Conservation (phyloP, 371 early-diverging fungal genomes). For the Lichtheimia ornata region DNA sequence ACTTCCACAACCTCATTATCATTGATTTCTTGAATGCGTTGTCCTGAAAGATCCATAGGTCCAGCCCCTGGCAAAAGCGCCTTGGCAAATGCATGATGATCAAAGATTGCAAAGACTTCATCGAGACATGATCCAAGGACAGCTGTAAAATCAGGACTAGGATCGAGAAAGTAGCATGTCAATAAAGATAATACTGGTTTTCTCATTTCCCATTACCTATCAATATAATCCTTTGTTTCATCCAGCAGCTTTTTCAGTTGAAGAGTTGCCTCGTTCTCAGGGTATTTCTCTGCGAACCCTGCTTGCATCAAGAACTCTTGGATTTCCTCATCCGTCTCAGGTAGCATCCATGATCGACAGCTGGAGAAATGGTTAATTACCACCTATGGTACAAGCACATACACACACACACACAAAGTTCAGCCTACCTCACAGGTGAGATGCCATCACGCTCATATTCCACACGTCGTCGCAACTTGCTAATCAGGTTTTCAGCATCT, state of each 20-base stretch:
- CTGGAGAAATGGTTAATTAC: slow-evolving; percentile 10
- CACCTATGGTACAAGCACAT: background rate
- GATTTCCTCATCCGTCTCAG: slow-evolving; percentile 64
- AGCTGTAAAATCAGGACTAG: slow-evolving; percentile 61
- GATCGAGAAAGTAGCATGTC: background rate
- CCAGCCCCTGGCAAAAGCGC: slow-evolving; percentile 26
- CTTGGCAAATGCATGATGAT: slow-evolving; percentile 39
- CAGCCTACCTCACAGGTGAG: slow-evolving; percentile 29
- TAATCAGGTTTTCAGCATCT: slow-evolving; percentile 27
- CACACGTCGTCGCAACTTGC: slow-evolving; percentile 29
- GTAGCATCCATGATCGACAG: slow-evolving; percentile 68
- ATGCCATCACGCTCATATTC: slow-evolving; percentile 35
- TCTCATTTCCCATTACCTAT: slow-evolving; percentile 47
- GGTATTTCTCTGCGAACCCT: slow-evolving; percentile 34
- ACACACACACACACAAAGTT: too few species aligned
- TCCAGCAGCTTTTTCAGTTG: slow-evolving; percentile 66
- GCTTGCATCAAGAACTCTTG: slow-evolving; percentile 62
- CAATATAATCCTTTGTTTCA: slow-evolving; percentile 82
- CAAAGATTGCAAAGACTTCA: slow-evolving; percentile 61
- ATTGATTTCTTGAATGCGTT: slow-evolving; percentile 32
- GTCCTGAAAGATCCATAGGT: slow-evolving; percentile 9
- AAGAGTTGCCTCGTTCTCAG: slow-evolving; percentile 23
- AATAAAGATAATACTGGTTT: background rate
- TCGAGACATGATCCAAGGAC: slow-evolving; percentile 59
- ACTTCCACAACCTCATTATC: slow-evolving; percentile 14